Evolutionary conservation across 2,329 filamentous ascomycete genomes (phyloP).

Genomic region (Pseudogymnoascus sp.): DNA sequence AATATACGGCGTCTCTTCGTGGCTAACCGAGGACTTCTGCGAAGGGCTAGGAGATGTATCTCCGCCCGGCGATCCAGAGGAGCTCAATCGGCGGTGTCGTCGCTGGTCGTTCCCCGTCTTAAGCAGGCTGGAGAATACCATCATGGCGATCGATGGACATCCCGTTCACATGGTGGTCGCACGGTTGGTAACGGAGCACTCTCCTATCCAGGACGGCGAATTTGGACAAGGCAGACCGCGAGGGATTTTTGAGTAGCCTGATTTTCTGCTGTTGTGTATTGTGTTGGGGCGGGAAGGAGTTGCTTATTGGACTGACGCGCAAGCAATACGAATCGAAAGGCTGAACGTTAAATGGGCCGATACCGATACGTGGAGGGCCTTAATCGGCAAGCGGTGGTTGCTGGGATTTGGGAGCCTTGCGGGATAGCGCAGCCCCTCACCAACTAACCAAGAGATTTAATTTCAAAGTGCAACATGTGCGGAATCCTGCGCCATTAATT

Average conservation of each 20-base stretch:
- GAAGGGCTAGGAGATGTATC: constrained; percentile 28
- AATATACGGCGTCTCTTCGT: constrained; percentile 37
- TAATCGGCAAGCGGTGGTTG: background rate
- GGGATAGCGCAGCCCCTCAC: constrained; percentile 1
- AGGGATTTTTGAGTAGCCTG: background rate
- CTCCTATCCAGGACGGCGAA: background rate
- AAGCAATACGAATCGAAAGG: constrained; percentile 5
- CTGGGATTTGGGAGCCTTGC: constrained; percentile 7
- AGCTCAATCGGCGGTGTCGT: constrained; percentile 21
- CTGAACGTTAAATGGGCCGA: background rate
- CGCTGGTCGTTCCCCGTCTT: constrained; percentile 32
- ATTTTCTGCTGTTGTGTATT: background rate
- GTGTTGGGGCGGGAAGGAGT: background rate
- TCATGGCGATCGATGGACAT: constrained; percentile 34
- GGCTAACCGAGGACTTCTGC: constrained; percentile 13
- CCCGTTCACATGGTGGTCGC: constrained; percentile 10
- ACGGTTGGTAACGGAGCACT: background rate
- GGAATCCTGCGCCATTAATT: background rate
- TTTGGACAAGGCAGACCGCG: background rate
- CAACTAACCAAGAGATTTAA: background rate
- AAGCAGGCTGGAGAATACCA: constrained; percentile 44
- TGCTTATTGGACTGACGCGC: background rate
- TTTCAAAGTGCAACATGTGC: background rate
- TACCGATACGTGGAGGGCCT: background rate
- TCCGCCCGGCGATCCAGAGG: constrained; percentile 23